Evolutionary conservation across 1,139 yeast species (phyloP).

Genomic region (Sugiyamaella pinicola): DNA sequence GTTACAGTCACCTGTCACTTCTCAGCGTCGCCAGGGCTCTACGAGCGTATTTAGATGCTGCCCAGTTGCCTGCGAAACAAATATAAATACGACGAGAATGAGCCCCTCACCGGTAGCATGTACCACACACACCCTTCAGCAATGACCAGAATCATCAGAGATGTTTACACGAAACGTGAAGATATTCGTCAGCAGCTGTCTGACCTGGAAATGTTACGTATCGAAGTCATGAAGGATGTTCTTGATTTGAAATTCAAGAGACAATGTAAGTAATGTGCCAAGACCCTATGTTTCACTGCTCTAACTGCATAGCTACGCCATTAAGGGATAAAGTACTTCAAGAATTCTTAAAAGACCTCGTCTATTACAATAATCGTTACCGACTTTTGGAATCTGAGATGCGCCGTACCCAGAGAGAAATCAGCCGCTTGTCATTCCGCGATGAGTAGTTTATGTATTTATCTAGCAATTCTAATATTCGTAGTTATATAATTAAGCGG

Average conservation of each 20-base stretch:
- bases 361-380: not conserved
- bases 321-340: slow-evolving; percentile 1
- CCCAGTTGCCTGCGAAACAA: not conserved
- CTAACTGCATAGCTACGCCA: not conserved
- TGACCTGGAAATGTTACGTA: not conserved
- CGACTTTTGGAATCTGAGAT: not conserved
- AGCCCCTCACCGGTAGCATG: not conserved
- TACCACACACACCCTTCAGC: too few species aligned
- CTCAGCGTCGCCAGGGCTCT: not conserved
- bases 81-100: too few species aligned
- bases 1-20: not conserved
- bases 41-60: not conserved
- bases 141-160: not conserved
- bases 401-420: not conserved
- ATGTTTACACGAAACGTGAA: not conserved
- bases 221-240: not conserved
- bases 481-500: too few species aligned
- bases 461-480: too few species aligned
- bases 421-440: not conserved
- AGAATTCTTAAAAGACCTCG: not conserved
- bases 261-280: not conserved
- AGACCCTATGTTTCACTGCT: not conserved
- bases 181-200: not conserved
- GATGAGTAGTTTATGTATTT: not conserved
- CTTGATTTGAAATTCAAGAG: not conserved